A percentile compares a stretch with the other conserved stretches of the same genome.
Evolutionary conservation across 306 rosid species (phyloP).

Genomic region (Alnus rubra): DNA sequence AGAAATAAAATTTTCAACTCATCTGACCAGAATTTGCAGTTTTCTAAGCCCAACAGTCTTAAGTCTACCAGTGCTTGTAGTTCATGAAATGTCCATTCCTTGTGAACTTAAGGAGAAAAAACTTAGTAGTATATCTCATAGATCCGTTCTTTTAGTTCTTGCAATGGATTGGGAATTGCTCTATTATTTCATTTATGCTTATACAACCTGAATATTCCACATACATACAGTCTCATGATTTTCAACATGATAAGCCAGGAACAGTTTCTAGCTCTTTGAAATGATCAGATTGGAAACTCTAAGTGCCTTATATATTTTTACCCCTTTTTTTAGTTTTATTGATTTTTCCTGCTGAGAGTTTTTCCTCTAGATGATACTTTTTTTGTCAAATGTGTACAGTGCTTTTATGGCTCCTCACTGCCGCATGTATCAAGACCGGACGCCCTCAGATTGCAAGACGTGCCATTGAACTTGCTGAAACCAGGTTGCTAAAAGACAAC

Average conservation of each 20-base stretch:
- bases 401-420: constrained; percentile 74
- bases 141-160: neutral
- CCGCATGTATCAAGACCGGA: constrained; percentile 73
- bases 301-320: neutral
- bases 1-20: neutral
- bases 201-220: neutral
- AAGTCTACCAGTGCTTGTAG: neutral
- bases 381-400: constrained; percentile 42
- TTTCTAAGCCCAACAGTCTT: neutral
- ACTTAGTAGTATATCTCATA: neutral
- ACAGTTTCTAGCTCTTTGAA: neutral
- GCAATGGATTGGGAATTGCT: neutral
- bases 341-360: neutral
- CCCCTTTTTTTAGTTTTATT: neutral
- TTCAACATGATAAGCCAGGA: neutral
- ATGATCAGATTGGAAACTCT: neutral
- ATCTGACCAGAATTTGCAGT: neutral
- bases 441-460: constrained; percentile 79
- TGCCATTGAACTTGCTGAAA: constrained; percentile 70
- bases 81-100: neutral
- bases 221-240: neutral
- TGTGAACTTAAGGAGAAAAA: neutral
- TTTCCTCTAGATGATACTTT: constrained; percentile 11
- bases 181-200: neutral
- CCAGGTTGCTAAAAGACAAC: constrained; percentile 55